phyloP scores from a whole-genome alignment of 2,329 filamentous ascomycete species.

The Hirsutella rhossiliensis region DNA sequence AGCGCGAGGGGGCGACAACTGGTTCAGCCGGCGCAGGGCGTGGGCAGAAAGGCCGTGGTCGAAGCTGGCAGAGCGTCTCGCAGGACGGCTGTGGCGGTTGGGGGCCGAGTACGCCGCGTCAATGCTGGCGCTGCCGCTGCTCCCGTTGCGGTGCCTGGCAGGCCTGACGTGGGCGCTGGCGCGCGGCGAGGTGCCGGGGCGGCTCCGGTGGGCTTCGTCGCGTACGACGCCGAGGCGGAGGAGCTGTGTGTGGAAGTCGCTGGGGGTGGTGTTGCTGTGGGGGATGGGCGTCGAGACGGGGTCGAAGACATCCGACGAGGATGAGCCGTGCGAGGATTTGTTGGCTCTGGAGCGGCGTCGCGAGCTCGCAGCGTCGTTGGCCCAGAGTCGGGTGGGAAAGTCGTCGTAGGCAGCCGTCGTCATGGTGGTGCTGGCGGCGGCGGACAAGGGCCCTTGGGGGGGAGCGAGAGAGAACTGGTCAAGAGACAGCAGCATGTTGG shows the following conservation, averaged over 20 bases:
- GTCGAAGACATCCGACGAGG: too few species aligned
- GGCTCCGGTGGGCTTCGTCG: conserved; percentile 17
- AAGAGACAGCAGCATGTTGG: conserved; percentile 89
- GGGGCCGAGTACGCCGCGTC: conserved; percentile 40
- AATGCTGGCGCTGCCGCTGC: conserved; percentile 56
- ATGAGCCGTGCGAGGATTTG: too few species aligned
- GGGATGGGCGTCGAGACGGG: too few species aligned
- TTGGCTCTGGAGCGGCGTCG: neutral
- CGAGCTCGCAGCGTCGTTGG: neutral
- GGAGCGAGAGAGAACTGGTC: conserved; percentile 59
- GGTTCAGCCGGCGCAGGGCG: conserved; percentile 13
- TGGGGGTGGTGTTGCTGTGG: too few species aligned
- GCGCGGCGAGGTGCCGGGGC: conserved; percentile 19
- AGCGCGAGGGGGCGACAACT: conserved; percentile 28
- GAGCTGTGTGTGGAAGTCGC: neutral
- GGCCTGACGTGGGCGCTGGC: conserved; percentile 34
- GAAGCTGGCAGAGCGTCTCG: conserved; percentile 55
- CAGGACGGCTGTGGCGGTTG: neutral
- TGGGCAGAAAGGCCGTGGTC: conserved; percentile 40
- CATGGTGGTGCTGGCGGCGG: conserved; percentile 12
- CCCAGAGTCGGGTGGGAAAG: neutral
- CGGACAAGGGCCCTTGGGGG: neutral
- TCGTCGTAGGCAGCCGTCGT: neutral
- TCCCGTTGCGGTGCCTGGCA: conserved; percentile 53
- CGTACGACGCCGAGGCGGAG: conserved; percentile 7